Conservation (phyloP, 2,329 filamentous ascomycete genomes). For the Pseudopyrenochaeta lycopersici region DNA sequence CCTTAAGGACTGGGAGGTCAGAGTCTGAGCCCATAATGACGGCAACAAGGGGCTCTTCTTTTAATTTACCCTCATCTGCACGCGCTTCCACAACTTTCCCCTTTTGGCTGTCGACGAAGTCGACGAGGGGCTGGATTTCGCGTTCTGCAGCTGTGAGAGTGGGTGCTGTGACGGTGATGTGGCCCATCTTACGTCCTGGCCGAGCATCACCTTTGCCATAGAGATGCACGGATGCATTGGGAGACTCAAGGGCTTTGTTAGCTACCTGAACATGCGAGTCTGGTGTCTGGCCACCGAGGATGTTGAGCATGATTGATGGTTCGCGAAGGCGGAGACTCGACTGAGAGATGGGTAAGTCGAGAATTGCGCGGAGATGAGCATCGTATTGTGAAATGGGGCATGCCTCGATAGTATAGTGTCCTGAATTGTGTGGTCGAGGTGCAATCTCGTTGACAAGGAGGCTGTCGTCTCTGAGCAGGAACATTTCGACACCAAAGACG, state of each 20-base stretch:
- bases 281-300: constrained; percentile 73
- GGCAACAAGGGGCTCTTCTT: constrained; percentile 67
- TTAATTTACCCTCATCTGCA: constrained; percentile 12
- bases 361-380: constrained; percentile 85
- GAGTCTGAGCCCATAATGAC: constrained; percentile 88
- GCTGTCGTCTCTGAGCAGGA: constrained; percentile 75
- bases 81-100: constrained; percentile 41
- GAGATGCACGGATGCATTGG: constrained; percentile 76
- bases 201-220: constrained; percentile 90
- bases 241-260: constrained; percentile 64
- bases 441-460: constrained; percentile 89
- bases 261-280: constrained; percentile 70
- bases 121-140: constrained; percentile 74
- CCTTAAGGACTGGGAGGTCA: constrained; percentile 73
- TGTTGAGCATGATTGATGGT: constrained; percentile 80
- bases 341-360: constrained; percentile 68
- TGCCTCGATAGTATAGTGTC: constrained; percentile 94
- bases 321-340: constrained; percentile 65
- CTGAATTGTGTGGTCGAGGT: constrained; percentile 86
- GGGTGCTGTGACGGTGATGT: constrained; percentile 81
- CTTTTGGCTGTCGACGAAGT: constrained; percentile 67
- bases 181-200: constrained; percentile 92
- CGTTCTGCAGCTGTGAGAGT: constrained; percentile 74
- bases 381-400: constrained; percentile 91
- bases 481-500: constrained; percentile 97